Percentiles rank a stretch among this genome's conserved stretches.
phyloP scores from a whole-genome alignment of 306 rosid species.

The Casuarina equisetifolia region DNA sequence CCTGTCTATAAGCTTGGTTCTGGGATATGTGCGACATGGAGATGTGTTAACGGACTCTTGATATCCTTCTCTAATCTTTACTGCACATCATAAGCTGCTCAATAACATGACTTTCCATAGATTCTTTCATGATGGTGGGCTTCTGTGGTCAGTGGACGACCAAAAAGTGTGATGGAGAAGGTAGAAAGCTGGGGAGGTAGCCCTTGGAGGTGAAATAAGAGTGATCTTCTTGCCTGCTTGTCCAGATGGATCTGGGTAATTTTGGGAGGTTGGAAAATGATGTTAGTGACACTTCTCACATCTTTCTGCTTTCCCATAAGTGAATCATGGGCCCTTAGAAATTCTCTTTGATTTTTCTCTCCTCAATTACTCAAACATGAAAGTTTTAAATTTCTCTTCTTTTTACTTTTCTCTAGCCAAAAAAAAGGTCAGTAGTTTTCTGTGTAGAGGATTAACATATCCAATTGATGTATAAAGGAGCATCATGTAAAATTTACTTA shows the following conservation, averaged over 20 bases:
- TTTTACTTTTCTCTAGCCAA: neutral
- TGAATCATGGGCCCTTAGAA: neutral
- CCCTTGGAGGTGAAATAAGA: neutral
- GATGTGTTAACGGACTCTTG: neutral
- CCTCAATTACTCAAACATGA: neutral
- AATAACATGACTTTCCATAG: neutral
- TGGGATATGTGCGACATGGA: neutral
- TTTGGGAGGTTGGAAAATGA: neutral
- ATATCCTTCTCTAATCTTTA: neutral
- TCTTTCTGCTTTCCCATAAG: neutral
- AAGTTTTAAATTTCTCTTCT: neutral
- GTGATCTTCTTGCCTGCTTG: neutral
- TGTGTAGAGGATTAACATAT: neutral
- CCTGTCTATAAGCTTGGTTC: neutral
- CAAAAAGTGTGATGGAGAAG: neutral
- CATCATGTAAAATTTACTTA: neutral
- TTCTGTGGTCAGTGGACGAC: neutral
- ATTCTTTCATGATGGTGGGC: neutral
- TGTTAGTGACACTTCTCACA: neutral
- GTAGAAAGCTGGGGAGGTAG: neutral
- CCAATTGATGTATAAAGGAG: neutral
- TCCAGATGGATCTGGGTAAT: neutral
- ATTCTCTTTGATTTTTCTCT: neutral
- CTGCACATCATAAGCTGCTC: neutral
- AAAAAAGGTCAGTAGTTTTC: neutral